phyloP scores from a whole-genome alignment of 2,329 filamentous ascomycete species.

The Stemphylium beticola region DNA sequence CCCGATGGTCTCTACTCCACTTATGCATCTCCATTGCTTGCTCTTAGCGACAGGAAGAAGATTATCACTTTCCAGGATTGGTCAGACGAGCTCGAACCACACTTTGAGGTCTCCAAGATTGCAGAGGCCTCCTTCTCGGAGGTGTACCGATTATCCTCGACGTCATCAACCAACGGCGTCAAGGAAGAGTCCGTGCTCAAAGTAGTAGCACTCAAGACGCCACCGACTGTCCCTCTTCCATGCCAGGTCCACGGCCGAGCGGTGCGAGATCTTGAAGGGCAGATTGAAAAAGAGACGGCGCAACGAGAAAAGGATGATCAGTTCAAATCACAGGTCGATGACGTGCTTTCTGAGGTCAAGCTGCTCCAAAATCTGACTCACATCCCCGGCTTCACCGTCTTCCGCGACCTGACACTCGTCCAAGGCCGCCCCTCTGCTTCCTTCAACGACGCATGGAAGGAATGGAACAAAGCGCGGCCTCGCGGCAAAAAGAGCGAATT shows the following conservation, averaged over 20 bases:
- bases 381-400: slow-evolving; percentile 68
- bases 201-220: slow-evolving; percentile 46
- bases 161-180: slow-evolving; percentile 27
- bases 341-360: slow-evolving; percentile 56
- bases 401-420: slow-evolving; percentile 64
- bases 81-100: slow-evolving; percentile 49
- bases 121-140: slow-evolving; percentile 71
- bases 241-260: slow-evolving; percentile 37
- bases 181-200: slow-evolving; percentile 57
- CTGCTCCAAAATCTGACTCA: slow-evolving; percentile 64
- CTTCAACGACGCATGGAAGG: slow-evolving; percentile 56
- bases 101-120: slow-evolving; percentile 64
- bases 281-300: slow-evolving; percentile 30
- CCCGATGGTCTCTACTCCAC: slow-evolving; percentile 33
- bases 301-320: slow-evolving; percentile 47
- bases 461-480: slow-evolving; percentile 52
- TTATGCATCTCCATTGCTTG: slow-evolving; percentile 37
- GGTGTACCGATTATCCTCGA: slow-evolving; percentile 64
- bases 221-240: slow-evolving; percentile 43
- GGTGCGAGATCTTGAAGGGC: slow-evolving; percentile 57
- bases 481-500: slow-evolving; percentile 58
- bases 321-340: slow-evolving; percentile 53
- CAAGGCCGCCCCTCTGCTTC: slow-evolving; percentile 61
- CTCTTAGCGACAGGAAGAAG: slow-evolving; percentile 34
- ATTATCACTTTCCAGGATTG: slow-evolving; percentile 50